These are phyloP conservation scores for Sporothrix humicola DNA, from an alignment of 2,329 filamentous ascomycete species.

Conservation along the genomic window DNA sequence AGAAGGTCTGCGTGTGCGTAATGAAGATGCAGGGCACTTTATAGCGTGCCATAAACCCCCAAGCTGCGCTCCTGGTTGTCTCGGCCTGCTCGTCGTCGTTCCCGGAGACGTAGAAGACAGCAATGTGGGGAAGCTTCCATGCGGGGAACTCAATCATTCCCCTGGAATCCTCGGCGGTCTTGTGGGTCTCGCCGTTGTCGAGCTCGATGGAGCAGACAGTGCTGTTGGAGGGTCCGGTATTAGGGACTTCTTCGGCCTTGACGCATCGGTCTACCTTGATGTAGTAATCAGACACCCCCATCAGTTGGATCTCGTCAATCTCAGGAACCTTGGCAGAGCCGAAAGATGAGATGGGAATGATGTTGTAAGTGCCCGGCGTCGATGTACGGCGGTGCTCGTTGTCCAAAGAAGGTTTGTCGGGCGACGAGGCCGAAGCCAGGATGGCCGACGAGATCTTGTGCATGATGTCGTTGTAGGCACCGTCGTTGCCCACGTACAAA, in stretches of 20 bases:
- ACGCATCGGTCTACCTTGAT: conserved; percentile 58
- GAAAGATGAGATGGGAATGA: conserved; percentile 57
- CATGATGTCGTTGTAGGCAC: conserved; percentile 50
- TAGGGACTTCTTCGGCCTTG: conserved; percentile 46
- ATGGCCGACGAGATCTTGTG: conserved; percentile 57
- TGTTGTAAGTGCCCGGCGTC: conserved; percentile 51
- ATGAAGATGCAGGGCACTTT: conserved; percentile 56
- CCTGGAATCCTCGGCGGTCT: conserved; percentile 47
- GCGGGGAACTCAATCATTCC: conserved; percentile 50
- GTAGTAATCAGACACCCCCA: conserved; percentile 57
- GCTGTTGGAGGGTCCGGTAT: conserved; percentile 41
- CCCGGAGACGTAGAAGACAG: conserved; percentile 56
- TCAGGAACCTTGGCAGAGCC: conserved; percentile 51
- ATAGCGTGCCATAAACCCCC: conserved; percentile 56
- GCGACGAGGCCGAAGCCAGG: conserved; percentile 47
- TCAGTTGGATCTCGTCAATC: conserved; percentile 54
- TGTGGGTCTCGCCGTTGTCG: conserved; percentile 48
- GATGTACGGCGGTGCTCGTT: conserved; percentile 24
- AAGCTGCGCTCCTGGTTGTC: conserved; percentile 50
- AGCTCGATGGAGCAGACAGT: conserved; percentile 49
- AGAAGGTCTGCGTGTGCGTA: conserved; percentile 51
- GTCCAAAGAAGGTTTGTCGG: background rate
- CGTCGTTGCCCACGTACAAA: conserved; percentile 55
- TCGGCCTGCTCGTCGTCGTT: conserved; percentile 49
- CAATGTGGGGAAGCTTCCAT: conserved; percentile 57